Conservation (phyloP, 2,329 filamentous ascomycete genomes). For the Verticillium nubilum region DNA sequence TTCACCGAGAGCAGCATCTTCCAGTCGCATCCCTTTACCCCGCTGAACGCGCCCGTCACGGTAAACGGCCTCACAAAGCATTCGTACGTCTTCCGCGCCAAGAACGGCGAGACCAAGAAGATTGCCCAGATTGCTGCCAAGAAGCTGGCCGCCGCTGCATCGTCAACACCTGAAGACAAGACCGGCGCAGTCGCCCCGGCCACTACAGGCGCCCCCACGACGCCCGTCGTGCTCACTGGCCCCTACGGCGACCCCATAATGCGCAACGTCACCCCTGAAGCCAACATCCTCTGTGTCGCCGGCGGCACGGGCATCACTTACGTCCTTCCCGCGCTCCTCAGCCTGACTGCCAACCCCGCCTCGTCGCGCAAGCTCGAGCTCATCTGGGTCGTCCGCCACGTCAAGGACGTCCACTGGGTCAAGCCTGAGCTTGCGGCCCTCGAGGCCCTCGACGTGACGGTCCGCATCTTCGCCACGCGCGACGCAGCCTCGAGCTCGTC, state of each 20-base stretch:
- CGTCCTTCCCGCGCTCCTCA: slow-evolving; percentile 35
- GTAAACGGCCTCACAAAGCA: slow-evolving; percentile 37
- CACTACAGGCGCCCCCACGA: slow-evolving; percentile 22
- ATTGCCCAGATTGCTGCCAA: slow-evolving; percentile 39
- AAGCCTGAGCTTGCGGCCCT: slow-evolving; percentile 48
- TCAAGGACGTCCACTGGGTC: slow-evolving; percentile 53
- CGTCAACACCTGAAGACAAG: not conserved
- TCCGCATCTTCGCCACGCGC: slow-evolving; percentile 56
- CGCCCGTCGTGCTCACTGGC: slow-evolving; percentile 55
- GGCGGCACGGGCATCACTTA: slow-evolving; percentile 35
- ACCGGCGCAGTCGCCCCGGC: not conserved
- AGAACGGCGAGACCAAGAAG: slow-evolving; percentile 53
- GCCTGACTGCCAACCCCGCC: slow-evolving; percentile 10
- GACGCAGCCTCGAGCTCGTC: slow-evolving; percentile 26
- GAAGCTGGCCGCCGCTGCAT: slow-evolving; percentile 21
- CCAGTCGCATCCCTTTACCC: slow-evolving; percentile 70
- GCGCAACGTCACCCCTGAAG: slow-evolving; percentile 30
- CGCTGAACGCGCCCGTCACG: slow-evolving; percentile 45
- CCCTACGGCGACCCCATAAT: slow-evolving; percentile 54
- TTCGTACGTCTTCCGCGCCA: slow-evolving; percentile 53
- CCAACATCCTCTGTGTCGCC: slow-evolving; percentile 33
- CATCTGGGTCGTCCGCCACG: slow-evolving; percentile 58
- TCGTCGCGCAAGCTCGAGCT: slow-evolving; percentile 47
- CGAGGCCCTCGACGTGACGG: slow-evolving; percentile 37
- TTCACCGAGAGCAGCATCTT: slow-evolving; percentile 63